Base-by-base conservation (phyloP, 1,139 yeast species). In the Kodamaea fungicola region DNA sequence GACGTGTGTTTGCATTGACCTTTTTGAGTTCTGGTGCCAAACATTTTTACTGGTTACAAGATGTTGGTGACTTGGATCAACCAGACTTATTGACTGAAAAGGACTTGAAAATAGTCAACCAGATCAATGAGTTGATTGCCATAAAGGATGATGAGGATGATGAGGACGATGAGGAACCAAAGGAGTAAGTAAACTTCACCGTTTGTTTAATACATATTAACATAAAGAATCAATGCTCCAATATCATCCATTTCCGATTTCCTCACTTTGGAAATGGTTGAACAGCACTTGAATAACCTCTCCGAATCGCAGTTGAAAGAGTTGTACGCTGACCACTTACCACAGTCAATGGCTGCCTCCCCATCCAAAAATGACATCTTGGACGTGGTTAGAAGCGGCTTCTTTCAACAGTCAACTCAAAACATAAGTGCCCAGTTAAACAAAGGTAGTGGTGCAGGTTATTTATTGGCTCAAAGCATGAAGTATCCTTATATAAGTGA, bases 31-130 rank as follows among this genome's bases (percentile, higher is more conserved):
- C 95, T 5, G 94, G 95, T 30, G 89, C 90, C 41, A 83, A 83
- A 57, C 78, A 78, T 54, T 71, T 90, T 60, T 92, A 83, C 62
- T 92, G 98, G 98, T 69, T 92, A 63, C 98, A 92, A 62, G 89
- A 84, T 48, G 71, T 76, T 28, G 83, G 84, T 32, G 88, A 80
- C 50, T 79, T 78, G 43, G 77, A 72, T 41, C 71, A 72, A 28
- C 81, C 78, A 41, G 79, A 76, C 43, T 74, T 76, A 53, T 74
- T 85, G 61, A 80, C 85, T 23, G 75, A 66, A 26, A 76, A 77
- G 51, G 96, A 89, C 58, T 56, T 67, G 46, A 67, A 67, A 37
- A 64, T 83, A 31, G 58, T 73, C 29, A 70, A 67, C 28, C 71
- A 72, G 48, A 74, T 88, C 44, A 64, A 72, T 40, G 76, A 75